Conservation (phyloP, 2,329 filamentous ascomycete species). For the Colletotrichum sansevieriae region DNA sequence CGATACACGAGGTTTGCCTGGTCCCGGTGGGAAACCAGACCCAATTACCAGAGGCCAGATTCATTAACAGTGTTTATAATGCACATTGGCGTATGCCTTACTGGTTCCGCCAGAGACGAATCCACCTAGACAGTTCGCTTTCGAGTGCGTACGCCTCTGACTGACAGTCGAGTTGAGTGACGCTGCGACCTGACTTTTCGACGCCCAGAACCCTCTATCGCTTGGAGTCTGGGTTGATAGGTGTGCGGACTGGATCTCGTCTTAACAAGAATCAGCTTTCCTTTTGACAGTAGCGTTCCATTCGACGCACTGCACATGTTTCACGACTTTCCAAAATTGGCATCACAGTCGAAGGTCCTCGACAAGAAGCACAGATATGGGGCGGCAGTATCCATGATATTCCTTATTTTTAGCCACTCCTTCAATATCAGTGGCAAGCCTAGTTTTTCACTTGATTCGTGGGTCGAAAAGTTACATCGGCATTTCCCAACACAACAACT, state of each 20-base stretch:
- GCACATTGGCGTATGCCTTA: neutral
- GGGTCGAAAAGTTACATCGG: conserved; percentile 32
- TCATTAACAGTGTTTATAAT: conserved; percentile 22
- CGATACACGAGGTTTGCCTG: conserved; percentile 50
- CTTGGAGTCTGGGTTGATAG: too few species aligned
- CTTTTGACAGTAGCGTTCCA: neutral
- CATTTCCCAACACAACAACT: conserved; percentile 24
- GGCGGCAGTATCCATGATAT: conserved; percentile 9
- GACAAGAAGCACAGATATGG: conserved; percentile 12
- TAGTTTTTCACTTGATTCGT: conserved; percentile 25
- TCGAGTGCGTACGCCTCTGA: neutral
- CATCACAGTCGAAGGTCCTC: neutral
- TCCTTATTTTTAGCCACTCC: conserved; percentile 13
- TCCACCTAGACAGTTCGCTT: neutral
- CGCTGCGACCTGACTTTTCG: neutral
- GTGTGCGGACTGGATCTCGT: too few species aligned
- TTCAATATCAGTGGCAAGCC: conserved; percentile 8
- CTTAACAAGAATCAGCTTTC: too few species aligned
- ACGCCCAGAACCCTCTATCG: too few species aligned
- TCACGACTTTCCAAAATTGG: neutral
- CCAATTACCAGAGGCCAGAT: conserved; percentile 32
- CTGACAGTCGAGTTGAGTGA: neutral
- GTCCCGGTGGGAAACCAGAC: conserved; percentile 36
- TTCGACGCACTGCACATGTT: neutral
- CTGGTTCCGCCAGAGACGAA: neutral